Conservation (phyloP, 2,329 filamentous ascomycete species). For the Fusarium temperatum region DNA sequence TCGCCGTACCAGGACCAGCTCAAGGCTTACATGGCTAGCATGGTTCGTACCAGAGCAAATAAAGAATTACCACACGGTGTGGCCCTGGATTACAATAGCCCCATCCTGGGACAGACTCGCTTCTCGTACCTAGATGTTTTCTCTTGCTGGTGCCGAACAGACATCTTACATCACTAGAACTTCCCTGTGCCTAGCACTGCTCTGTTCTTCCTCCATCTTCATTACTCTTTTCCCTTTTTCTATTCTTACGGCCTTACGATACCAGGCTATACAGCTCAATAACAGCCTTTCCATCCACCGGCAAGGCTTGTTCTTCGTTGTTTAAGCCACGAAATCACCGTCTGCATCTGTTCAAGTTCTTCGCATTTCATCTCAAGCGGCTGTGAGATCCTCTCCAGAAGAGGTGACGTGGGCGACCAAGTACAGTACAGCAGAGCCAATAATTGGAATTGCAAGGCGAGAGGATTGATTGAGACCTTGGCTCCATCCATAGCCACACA, state of each 20-base stretch:
- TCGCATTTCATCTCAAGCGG: constrained; percentile 15
- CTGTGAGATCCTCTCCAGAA: constrained; percentile 17
- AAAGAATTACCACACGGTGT: constrained; percentile 42
- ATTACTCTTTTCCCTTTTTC: constrained; percentile 28
- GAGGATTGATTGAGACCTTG: constrained; percentile 33
- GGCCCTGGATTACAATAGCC: constrained; percentile 32
- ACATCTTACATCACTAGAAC: constrained; percentile 41
- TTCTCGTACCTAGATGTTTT: constrained; percentile 34
- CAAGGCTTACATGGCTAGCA: constrained; percentile 32
- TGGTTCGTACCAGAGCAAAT: constrained; percentile 38
- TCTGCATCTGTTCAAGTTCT: constrained; percentile 13
- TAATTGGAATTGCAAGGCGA: constrained; percentile 36
- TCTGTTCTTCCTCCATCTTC: constrained; percentile 30
- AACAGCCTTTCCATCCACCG: constrained; percentile 16
- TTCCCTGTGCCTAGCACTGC: constrained; percentile 20
- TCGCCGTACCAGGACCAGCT: constrained; percentile 30
- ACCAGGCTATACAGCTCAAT: constrained; percentile 24
- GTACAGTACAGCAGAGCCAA: constrained; percentile 33
- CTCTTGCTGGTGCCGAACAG: constrained; percentile 35
- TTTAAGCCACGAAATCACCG: constrained; percentile 15
- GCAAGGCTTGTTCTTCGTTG: constrained; percentile 14
- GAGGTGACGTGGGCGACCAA: constrained; percentile 23
- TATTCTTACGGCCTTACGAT: constrained; percentile 22
- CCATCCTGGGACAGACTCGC: constrained; percentile 32
- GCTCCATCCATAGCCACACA: constrained; percentile 33